phyloP scores from a whole-genome alignment of 768 basidiomycete genomes.

The Tricholoma flavovirens region DNA sequence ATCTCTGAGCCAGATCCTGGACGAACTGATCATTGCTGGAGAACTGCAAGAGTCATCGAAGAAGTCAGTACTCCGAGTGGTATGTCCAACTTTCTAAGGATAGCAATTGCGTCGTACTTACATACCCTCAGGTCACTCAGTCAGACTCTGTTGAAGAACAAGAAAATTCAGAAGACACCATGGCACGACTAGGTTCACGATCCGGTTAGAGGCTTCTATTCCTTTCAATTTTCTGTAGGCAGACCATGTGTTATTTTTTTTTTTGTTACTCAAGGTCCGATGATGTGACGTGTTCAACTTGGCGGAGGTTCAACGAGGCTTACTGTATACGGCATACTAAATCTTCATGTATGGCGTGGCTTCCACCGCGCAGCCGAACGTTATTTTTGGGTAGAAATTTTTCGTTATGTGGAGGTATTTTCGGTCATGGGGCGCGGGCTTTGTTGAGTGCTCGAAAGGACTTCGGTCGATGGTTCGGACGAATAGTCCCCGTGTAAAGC shows the following conservation, averaged over 20 bases:
- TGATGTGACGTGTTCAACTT: slow-evolving; percentile 30
- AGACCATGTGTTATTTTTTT: slow-evolving; percentile 15
- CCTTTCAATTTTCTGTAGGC: slow-evolving; percentile 13
- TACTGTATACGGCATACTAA: neutral
- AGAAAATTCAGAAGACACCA: slow-evolving; percentile 76
- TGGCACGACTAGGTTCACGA: slow-evolving; percentile 72
- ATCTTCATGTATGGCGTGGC: neutral
- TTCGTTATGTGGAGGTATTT: too few relatives aligned
- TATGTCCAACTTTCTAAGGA: slow-evolving; percentile 17
- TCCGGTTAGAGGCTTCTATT: slow-evolving; percentile 45
- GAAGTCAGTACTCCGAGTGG: slow-evolving; percentile 68
- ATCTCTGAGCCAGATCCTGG: slow-evolving; percentile 56
- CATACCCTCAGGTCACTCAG: slow-evolving; percentile 61
- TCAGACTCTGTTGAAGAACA: slow-evolving; percentile 82
- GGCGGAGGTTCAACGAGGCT: too few relatives aligned
- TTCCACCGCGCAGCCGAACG: too few relatives aligned
- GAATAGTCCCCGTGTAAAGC: too few relatives aligned
- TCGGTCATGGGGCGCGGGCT: too few relatives aligned
- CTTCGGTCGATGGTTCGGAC: too few relatives aligned
- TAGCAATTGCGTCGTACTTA: neutral
- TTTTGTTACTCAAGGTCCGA: slow-evolving; percentile 35
- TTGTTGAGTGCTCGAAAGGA: too few relatives aligned
- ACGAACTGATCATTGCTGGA: slow-evolving; percentile 95
- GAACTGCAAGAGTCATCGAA: slow-evolving; percentile 98
- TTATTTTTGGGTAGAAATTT: neutral